A percentile compares a stretch with the other conserved stretches of the same genome.
Evolutionary conservation across 176 grass and related monocot genomes (phyloP).

Genomic region (barley (Hordeum vulgare)): DNA sequence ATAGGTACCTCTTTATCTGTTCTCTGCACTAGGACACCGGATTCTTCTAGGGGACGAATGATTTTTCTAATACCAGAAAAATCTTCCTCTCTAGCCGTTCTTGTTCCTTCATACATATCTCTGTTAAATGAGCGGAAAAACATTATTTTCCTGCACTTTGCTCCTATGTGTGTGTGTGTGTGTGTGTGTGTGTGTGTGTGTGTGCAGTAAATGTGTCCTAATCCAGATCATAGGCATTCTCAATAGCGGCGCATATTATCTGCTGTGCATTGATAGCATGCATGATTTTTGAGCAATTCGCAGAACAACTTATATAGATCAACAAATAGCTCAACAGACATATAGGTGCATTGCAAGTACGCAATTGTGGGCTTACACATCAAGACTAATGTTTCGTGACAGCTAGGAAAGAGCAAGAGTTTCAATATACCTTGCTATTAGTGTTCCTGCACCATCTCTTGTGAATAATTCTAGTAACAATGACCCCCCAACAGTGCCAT

Average conservation of each 20-base stretch:
- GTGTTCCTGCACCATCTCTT: slow-evolving; percentile 86
- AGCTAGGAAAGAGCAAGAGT: background rate
- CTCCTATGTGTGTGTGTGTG: too few relatives aligned
- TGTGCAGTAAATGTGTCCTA: slow-evolving; percentile 9
- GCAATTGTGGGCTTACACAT: background rate
- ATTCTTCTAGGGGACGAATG: slow-evolving; percentile 73
- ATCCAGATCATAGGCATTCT: background rate
- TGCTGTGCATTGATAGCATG: background rate
- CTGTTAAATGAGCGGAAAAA: slow-evolving; percentile 23
- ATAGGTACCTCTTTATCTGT: slow-evolving; percentile 67
- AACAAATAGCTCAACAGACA: slow-evolving; percentile 3
- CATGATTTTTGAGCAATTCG: background rate
- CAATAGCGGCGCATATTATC: background rate
- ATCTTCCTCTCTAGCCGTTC: slow-evolving; percentile 72
- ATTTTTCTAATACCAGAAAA: slow-evolving; percentile 83
- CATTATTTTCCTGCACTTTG: background rate
- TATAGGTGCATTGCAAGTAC: background rate
- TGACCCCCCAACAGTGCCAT: slow-evolving; percentile 82
- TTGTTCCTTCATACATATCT: slow-evolving; percentile 91
- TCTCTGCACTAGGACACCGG: slow-evolving; percentile 61
- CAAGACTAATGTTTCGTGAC: background rate
- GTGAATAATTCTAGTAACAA: slow-evolving; percentile 89
- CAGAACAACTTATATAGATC: background rate
- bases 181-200: too few relatives aligned
- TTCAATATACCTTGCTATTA: slow-evolving; percentile 78